A percentile compares a stretch with the other conserved stretches of the same genome.
phyloP scores from a whole-genome alignment of 768 basidiomycete genomes.

The Rhodotorula diobovata region DNA sequence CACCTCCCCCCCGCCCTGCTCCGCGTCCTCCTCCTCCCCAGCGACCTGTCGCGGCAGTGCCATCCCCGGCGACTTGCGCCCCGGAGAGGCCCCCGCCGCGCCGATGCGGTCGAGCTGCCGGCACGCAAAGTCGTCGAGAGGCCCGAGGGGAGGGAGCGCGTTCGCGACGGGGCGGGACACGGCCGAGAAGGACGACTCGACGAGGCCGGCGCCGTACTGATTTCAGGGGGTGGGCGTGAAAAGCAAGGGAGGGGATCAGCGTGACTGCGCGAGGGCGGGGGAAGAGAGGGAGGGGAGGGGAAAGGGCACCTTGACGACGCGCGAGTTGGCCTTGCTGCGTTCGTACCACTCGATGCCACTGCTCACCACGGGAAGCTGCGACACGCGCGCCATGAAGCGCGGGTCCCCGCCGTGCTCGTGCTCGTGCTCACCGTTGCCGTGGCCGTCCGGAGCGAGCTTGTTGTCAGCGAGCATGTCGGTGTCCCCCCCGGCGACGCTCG shows the following conservation, averaged over 20 bases:
- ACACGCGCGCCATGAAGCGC: constrained; percentile 34
- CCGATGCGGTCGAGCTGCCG: constrained; percentile 73
- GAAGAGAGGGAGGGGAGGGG: neutral
- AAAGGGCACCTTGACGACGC: constrained; percentile 70
- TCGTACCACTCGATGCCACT: constrained; percentile 50
- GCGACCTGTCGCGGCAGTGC: neutral
- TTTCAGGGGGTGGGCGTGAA: neutral
- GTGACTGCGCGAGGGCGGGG: neutral
- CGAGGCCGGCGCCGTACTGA: constrained; percentile 39
- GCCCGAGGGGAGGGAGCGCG: constrained; percentile 44
- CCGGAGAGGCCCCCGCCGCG: neutral
- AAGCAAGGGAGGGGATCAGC: neutral
- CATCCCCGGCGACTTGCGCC: neutral
- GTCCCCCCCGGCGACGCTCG: neutral
- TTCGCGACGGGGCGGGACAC: constrained; percentile 34
- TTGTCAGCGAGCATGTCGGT: neutral
- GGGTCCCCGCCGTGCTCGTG: constrained; percentile 9
- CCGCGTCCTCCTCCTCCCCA: neutral
- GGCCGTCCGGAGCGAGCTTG: neutral
- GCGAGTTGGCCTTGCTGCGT: constrained; percentile 73
- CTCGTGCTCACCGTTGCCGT: neutral
- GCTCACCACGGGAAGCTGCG: constrained; percentile 30
- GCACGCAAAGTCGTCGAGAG: constrained; percentile 80
- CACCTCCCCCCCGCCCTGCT: neutral
- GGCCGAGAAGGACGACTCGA: constrained; percentile 34